Base-by-base conservation (phyloP, 2,329 filamentous ascomycete genomes). In the Colletotrichum musicola region DNA sequence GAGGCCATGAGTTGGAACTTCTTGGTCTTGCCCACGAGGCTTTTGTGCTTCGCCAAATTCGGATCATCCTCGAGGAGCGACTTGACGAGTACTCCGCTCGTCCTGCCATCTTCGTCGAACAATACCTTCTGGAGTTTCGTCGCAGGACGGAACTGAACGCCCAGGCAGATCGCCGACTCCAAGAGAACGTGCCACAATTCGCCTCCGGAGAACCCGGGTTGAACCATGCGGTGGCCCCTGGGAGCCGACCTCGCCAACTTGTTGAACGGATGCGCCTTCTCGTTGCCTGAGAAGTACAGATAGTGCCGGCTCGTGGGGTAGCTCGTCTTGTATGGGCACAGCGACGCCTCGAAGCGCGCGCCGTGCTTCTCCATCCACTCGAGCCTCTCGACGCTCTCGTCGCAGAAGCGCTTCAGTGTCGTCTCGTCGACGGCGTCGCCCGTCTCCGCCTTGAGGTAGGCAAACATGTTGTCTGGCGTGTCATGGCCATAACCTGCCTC, bases 261-360 rank as follows among this genome's bases (percentile, higher is more conserved):
- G 53, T 44, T 47, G 49, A 55, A 71, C 0, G 65, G 65, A 22
- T 64, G 22, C 0, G 65, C 56, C 61, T 59, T 62, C 40, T 69
- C 65, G 53, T 60, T 71, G 18, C 69, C 69, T 1, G 69, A 71
- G 16, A 57, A 65, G 38, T 61, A 71, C 6, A 71, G 51, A 6
- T 44, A 50, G 18, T 69, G 40, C 18, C 20, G 40, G 42, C 64
- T 51, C 20, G 56, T 68, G 1, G 70, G 68, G 54, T 68, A 71
- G 68, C 68, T 70, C n/a, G 70, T 72, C 55, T 61, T 64, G 50
- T 57, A 72, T 6, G 63, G 64, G 25, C 70, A 72, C 20, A 72
- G 25, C 13, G 55, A n/a, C 13, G 49, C 57, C 22, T 51, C 57
- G 49, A 72, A 72, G 6, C 14, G 7, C n/a, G 51, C 68, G 40